Base-by-base conservation (phyloP, 768 basidiomycete genomes). In the Aureoboletus auriporus region DNA sequence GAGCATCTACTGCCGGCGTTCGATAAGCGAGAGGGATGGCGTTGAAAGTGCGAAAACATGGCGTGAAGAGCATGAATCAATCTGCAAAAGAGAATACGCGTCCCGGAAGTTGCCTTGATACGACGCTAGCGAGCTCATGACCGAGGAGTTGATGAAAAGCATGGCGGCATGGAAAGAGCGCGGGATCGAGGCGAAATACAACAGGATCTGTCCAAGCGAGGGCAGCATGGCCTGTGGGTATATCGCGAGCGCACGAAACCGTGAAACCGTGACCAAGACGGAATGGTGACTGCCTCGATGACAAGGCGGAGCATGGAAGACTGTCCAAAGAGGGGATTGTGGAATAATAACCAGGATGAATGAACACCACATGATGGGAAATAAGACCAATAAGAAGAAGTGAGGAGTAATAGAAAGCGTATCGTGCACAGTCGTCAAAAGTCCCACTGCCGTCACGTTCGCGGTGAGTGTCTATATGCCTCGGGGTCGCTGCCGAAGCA, bases 381-480 rank as follows among this genome's bases (percentile, higher is more conserved):
- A 55, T 59, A 53, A 52, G 51, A 52, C 45, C 50, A 53, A 60
- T 57, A 51, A 63, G 56, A 51, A 51, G 51, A 43, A 2, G 47
- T 29, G 39, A 35, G 31, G 43, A 51, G 42, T 5, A 46, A 60
- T 39, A 40, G 46, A 59, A 59, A 59, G 41, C 52, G 49, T 26
- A 58, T 54, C 54, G 56, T 64, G 58, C 53, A 49, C 44, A 50
- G 46, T 55, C 46, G 52, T 49, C 53, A 41, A 53, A 61, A 56
- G 57, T 60, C 60, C 54, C 55, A 61, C 57, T 63, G 61, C 57
- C 51, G 43, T 61, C 51, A 61, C 28, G 43, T 50, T 27, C 31
- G 50, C 41, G 33, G 42, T 52, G 52, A 60, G 58, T 23, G 39
- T 17, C 45, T 29, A 38, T 42, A 55, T 45, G 45, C 61, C 57